A percentile compares a stretch with the other conserved stretches of the same genome.
These are phyloP conservation scores for Hordeum vulgare DNA, from an alignment of 176 grass and related monocot genomes.

Conservation along the genomic window DNA sequence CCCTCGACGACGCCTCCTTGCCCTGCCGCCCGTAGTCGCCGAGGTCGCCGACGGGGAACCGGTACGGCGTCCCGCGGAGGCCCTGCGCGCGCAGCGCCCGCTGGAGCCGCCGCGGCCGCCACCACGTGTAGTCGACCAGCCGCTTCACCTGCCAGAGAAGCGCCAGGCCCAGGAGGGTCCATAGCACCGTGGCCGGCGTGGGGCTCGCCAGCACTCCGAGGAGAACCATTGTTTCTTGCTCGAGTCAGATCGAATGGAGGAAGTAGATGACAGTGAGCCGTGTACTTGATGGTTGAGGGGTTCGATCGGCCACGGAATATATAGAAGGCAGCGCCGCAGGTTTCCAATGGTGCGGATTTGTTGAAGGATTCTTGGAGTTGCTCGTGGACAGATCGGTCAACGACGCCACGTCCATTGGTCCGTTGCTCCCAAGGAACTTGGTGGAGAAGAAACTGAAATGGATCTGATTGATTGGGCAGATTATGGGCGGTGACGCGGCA, in stretches of 20 bases:
- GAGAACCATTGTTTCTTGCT: not conserved
- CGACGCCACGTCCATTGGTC: not conserved
- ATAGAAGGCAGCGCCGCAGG: not conserved
- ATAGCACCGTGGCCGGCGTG: not conserved
- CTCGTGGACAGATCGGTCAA: no score
- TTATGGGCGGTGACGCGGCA: not conserved
- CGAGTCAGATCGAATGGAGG: not conserved
- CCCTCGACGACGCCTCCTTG: not conserved
- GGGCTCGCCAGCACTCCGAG: not conserved
- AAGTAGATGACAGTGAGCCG: not conserved
- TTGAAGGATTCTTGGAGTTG: no score
- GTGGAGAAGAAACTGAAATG: not conserved
- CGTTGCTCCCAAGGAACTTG: not conserved
- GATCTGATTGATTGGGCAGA: not conserved
- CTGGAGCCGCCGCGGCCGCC: no score
- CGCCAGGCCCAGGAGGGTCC: not conserved
- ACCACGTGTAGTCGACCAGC: not conserved
- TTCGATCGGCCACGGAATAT: not conserved
- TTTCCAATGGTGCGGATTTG: no score
- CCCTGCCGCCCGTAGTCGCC: not conserved
- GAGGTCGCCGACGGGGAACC: not conserved
- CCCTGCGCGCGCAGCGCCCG: not conserved
- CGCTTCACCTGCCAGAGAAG: not conserved
- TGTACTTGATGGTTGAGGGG: not conserved
- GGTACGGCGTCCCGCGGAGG: not conserved